Percentiles rank a stretch among this genome's conserved stretches.
These are phyloP conservation scores for Senecio squalidus DNA, from an alignment of 140 eudicot genomes.

Conservation along the genomic window DNA sequence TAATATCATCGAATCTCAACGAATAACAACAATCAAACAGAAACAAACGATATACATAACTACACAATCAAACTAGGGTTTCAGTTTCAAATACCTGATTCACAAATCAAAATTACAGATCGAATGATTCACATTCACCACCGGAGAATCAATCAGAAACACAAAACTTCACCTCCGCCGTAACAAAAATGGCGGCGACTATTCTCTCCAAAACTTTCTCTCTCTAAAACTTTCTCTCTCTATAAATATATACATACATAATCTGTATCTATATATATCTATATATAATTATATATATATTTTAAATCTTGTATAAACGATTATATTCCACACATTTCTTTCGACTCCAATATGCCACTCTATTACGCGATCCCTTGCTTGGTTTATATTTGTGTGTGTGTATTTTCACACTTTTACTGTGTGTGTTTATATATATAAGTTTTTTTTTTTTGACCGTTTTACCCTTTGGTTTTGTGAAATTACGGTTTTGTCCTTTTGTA, in stretches of 20 bases:
- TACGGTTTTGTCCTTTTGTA: slow-evolving; percentile 7
- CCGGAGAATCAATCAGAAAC: slow-evolving; percentile 16
- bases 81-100: slow-evolving; percentile 36
- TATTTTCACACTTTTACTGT: slow-evolving; percentile 17
- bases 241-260: slow-evolving; percentile 18
- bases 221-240: slow-evolving; percentile 38
- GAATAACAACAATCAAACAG: slow-evolving; percentile 14
- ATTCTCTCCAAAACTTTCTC: too few relatives aligned
- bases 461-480: not conserved
- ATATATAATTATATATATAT: not conserved
- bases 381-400: slow-evolving; percentile 22
- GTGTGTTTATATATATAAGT: slow-evolving; percentile 13
- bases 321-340: slow-evolving; percentile 41
- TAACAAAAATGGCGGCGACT: slow-evolving; percentile 36
- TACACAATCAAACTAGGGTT: slow-evolving; percentile 21
- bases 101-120: slow-evolving; percentile 7
- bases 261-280: slow-evolving; percentile 16
- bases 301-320: slow-evolving; percentile 18
- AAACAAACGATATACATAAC: slow-evolving; percentile 11
- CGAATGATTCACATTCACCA: slow-evolving; percentile 26
- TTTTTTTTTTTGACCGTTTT: slow-evolving; percentile 1
- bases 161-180: slow-evolving; percentile 26
- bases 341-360: slow-evolving; percentile 38
- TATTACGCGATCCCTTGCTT: slow-evolving; percentile 40
- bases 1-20: slow-evolving; percentile 23